phyloP scores from a whole-genome alignment of 2,329 filamentous ascomycete genomes.

The Pyricularia sp. region DNA sequence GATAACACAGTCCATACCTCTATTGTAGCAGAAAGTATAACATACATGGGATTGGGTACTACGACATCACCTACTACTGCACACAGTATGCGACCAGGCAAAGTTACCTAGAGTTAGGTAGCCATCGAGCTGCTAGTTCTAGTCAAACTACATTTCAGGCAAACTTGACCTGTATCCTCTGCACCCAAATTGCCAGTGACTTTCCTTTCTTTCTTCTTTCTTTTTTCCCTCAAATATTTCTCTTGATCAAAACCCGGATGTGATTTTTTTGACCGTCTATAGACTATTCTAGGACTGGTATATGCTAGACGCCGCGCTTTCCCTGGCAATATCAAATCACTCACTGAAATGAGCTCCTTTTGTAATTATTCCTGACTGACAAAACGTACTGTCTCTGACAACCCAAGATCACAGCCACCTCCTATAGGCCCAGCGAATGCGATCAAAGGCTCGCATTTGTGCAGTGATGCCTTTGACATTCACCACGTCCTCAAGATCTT shows the following conservation, averaged over 20 bases:
- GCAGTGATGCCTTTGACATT: constrained; percentile 72
- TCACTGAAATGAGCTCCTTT: neutral
- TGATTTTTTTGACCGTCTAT: neutral
- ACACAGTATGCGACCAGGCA: too few species aligned
- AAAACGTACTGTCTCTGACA: neutral
- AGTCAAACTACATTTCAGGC: neutral
- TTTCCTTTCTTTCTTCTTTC: too few species aligned
- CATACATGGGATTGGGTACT: too few species aligned
- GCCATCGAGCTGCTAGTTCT: neutral
- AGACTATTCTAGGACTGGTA: neutral
- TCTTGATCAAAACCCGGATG: too few species aligned
- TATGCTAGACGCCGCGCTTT: constrained; percentile 1
- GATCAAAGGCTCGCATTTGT: constrained; percentile 69
- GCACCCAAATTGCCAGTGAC: neutral
- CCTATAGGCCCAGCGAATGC: constrained; percentile 85
- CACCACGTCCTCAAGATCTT: constrained; percentile 78
- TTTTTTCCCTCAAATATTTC: too few species aligned
- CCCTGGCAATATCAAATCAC: neutral
- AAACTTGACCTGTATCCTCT: neutral
- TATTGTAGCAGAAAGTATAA: too few species aligned
- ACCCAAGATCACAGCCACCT: constrained; percentile 49
- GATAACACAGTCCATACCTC: too few species aligned
- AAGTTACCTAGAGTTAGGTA: neutral
- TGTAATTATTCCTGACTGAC: neutral
- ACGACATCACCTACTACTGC: too few species aligned